Percentiles rank a stretch among this genome's conserved stretches.
Evolutionary conservation across 768 basidiomycete species (phyloP).

Genomic region (Coprinopsis sp.): DNA sequence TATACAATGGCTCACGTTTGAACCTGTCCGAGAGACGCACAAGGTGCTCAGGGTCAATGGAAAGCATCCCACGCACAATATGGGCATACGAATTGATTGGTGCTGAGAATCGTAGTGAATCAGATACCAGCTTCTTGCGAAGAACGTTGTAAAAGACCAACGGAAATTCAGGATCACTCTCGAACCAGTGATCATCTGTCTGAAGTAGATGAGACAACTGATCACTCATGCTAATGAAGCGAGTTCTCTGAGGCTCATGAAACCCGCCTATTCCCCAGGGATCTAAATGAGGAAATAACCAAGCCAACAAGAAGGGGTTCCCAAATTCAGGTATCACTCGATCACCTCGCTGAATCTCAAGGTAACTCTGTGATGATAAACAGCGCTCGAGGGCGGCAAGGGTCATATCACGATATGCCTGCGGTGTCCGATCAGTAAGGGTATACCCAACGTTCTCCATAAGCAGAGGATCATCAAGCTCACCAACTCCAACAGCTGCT

Average conservation of each 20-base stretch:
- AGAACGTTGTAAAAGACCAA: conserved; percentile 1
- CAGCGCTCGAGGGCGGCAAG: neutral
- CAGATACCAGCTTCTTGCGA: neutral
- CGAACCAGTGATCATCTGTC: neutral
- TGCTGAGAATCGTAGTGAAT: neutral
- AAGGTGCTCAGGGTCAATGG: neutral
- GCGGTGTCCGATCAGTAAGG: neutral
- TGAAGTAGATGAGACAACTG: neutral
- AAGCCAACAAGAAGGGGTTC: neutral
- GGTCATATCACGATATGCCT: neutral
- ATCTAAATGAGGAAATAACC: neutral
- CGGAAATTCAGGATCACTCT: neutral
- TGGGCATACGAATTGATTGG: neutral
- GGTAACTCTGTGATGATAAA: neutral
- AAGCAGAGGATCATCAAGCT: neutral
- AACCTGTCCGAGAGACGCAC: neutral
- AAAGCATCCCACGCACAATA: neutral
- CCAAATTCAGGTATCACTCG: neutral
- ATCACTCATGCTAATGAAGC: neutral
- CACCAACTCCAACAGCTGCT: neutral
- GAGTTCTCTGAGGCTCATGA: neutral
- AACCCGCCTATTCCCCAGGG: neutral
- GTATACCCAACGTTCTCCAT: neutral
- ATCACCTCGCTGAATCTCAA: neutral
- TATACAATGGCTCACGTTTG: neutral